phyloP scores from a whole-genome alignment of 768 basidiomycete genomes.

The Serpula lacrymans region DNA sequence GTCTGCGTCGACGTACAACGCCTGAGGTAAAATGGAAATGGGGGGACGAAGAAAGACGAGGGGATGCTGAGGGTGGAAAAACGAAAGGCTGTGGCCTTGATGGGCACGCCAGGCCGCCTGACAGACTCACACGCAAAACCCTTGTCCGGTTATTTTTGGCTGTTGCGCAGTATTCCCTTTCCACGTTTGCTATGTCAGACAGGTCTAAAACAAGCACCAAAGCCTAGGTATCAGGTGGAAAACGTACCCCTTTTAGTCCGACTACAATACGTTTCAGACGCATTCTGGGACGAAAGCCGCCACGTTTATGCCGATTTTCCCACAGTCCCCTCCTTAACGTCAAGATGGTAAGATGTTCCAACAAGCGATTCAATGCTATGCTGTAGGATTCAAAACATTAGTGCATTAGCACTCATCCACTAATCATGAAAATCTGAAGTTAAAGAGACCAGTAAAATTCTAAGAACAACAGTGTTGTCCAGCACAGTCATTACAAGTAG shows the following conservation, averaged over 20 bases:
- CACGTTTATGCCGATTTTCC: too few species aligned
- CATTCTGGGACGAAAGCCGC: neutral
- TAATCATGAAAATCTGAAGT: too few species aligned
- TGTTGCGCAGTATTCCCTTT: constrained; percentile 5
- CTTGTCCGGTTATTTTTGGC: constrained; percentile 15
- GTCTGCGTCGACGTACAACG: neutral
- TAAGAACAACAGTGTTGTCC: too few species aligned
- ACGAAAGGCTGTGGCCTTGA: neutral
- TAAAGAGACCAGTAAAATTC: too few species aligned
- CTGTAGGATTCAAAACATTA: too few species aligned
- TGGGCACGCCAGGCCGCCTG: constrained; percentile 3
- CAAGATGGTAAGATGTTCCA: too few species aligned
- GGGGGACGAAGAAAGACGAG: neutral
- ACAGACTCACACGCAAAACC: constrained; percentile 7
- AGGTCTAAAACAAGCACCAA: constrained; percentile 5
- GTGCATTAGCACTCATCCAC: too few species aligned
- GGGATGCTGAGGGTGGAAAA: neutral
- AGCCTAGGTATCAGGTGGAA: constrained; percentile 2
- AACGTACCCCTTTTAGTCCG: too few species aligned
- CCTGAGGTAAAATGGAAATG: neutral
- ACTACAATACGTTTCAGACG: neutral
- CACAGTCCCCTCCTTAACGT: too few species aligned
- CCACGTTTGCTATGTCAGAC: constrained; percentile 2
- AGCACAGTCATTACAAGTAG: too few species aligned
- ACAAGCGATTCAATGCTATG: too few species aligned